phyloP scores from a whole-genome alignment of 2,329 filamentous ascomycete genomes.

The Paradendryphiella salina region DNA sequence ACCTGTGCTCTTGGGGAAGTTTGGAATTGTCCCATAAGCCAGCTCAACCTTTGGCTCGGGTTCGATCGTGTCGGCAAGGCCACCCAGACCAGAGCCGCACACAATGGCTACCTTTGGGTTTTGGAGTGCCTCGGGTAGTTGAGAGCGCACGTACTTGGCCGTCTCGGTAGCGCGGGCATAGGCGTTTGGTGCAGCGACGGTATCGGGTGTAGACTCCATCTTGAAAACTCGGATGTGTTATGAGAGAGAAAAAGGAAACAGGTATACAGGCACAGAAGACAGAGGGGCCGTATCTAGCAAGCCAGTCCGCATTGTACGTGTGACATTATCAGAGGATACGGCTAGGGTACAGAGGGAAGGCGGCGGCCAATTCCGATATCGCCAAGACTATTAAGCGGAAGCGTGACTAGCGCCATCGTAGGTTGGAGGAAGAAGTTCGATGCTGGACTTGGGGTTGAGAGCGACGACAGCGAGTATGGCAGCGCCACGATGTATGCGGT shows the following conservation, averaged over 20 bases:
- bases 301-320: slow-evolving; percentile 5
- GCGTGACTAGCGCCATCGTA: slow-evolving; percentile 26
- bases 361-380: slow-evolving; percentile 37
- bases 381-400: slow-evolving; percentile 33
- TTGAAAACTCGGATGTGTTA: neutral
- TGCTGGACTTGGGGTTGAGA: slow-evolving; percentile 8
- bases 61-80: slow-evolving; percentile 61
- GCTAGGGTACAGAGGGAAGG: slow-evolving; percentile 34
- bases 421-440: slow-evolving; percentile 27
- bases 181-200: slow-evolving; percentile 37
- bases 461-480: slow-evolving; percentile 47
- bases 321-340: slow-evolving; percentile 15
- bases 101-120: slow-evolving; percentile 64
- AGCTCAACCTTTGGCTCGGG: slow-evolving; percentile 56
- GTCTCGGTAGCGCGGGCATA: slow-evolving; percentile 56
- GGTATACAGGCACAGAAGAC: neutral
- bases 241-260: neutral
- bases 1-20: slow-evolving; percentile 66
- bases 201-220: slow-evolving; percentile 28
- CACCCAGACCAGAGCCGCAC: slow-evolving; percentile 66
- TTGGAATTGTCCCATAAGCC: slow-evolving; percentile 62
- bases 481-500: slow-evolving; percentile 50
- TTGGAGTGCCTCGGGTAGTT: slow-evolving; percentile 56
- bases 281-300: neutral
- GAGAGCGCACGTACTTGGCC: slow-evolving; percentile 53